These are phyloP conservation scores for Bryoerythrophyllum caledonicum DNA, from an alignment of 225 moss, liverwort and hornwort species.

Conservation along the genomic window DNA sequence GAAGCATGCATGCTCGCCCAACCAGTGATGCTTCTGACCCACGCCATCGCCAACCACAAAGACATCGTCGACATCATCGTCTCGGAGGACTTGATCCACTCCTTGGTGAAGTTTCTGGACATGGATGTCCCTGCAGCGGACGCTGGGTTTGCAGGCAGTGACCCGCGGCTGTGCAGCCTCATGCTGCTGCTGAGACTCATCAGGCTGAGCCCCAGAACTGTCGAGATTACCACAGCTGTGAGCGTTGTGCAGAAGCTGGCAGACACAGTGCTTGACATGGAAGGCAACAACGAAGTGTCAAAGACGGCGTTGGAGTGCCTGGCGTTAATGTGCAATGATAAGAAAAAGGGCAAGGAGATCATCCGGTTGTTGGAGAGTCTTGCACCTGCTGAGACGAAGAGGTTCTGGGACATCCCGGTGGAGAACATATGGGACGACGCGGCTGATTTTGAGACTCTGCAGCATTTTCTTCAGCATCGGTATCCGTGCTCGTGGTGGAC, in stretches of 20 bases:
- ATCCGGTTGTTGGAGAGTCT: slow-evolving; percentile 57
- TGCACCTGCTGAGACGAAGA: slow-evolving; percentile 58
- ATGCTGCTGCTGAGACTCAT: slow-evolving; percentile 84
- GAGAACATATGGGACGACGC: slow-evolving; percentile 74
- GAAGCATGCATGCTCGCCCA: slow-evolving; percentile 80
- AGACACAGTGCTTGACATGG: slow-evolving; percentile 67
- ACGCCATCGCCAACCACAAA: slow-evolving; percentile 76
- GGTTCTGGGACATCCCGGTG: slow-evolving; percentile 80
- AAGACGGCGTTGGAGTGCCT: slow-evolving; percentile 80
- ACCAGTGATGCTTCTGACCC: slow-evolving; percentile 70
- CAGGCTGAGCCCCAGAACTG: slow-evolving; percentile 70
- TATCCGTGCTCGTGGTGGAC: slow-evolving; percentile 87
- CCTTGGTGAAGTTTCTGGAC: slow-evolving; percentile 68
- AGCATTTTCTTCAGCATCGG: slow-evolving; percentile 69
- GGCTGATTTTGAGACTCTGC: slow-evolving; percentile 61
- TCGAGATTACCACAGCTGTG: slow-evolving; percentile 65
- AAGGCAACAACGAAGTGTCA: slow-evolving; percentile 65
- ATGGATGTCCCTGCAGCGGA: slow-evolving; percentile 65
- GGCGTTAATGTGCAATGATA: slow-evolving; percentile 90
- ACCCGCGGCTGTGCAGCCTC: slow-evolving; percentile 87
- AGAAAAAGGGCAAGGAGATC: slow-evolving; percentile 76
- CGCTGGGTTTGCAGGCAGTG: slow-evolving; percentile 87
- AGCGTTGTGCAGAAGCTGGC: slow-evolving; percentile 73
- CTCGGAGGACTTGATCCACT: slow-evolving; percentile 76
- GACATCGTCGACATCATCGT: slow-evolving; percentile 94